Base-by-base conservation (phyloP, 768 basidiomycete species). In the Amanita rubescens region DNA sequence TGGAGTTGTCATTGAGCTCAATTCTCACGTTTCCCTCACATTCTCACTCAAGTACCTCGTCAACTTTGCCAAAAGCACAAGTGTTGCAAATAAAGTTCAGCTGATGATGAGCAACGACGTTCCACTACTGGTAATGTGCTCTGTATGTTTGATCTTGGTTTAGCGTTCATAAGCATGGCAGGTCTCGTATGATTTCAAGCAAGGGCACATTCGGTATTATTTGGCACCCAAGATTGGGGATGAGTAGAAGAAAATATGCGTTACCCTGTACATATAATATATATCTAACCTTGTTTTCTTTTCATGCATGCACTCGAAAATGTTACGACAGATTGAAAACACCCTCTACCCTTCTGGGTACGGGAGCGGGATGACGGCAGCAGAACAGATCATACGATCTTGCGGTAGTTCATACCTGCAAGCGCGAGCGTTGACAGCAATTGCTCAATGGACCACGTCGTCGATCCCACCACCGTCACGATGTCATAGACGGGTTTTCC, bases 41-140 rank as follows among this genome's bases (percentile, higher is more conserved):
- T 98, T 98, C 75, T 93, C 90, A 30, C 75, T 98, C 61, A 98
- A 97, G 69, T 99, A 98, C 70, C 84, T 98, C 24, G 85, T 90
- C 68, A 97, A 96, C 73, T 98, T 99, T 63, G 82, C 92, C 50
- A 98, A 96, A 78, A 90, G 88, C 58, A 73, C 87, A 1, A 76
- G 84, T 27, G 72, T 99, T 35, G 79, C 82, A 12, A 75, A 73
- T 57, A 79, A 74, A 24, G 93, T 94, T 33, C 80, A 84, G 63
- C 78, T 96, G 20, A 87, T 87, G 79, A 85, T 96, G 85, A 89
- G 85, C 69, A 91, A 90, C 65, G 93, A 95, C 32, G 92, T 95
- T 0, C 93, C 93, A 2, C 73, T 95, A 46, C 76, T 95, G 52
- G 90, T 91, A 43, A 65, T 84, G 37, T 50, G 20, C 43, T 17